Percentiles rank a stretch among this genome's conserved stretches.
Evolutionary conservation across 1,284 basidiomycete genomes (phyloP).

Genomic region (Sporisorium scitamineum): DNA sequence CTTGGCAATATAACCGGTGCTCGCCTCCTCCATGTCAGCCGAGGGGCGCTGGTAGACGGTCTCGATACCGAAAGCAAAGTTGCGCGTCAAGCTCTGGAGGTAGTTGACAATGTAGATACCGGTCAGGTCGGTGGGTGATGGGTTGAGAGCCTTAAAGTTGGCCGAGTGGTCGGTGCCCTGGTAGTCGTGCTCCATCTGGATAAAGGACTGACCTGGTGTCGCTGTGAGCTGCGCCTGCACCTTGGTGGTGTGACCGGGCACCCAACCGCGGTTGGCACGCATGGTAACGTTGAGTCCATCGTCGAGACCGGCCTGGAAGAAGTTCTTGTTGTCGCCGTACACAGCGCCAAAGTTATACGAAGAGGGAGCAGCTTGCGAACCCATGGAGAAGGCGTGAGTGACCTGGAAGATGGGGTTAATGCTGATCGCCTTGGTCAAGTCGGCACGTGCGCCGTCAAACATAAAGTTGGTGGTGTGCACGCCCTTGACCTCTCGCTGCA

Average conservation of each 20-base stretch:
- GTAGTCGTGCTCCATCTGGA: constrained; percentile 95
- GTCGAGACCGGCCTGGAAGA: constrained; percentile 93
- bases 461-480: constrained; percentile 93
- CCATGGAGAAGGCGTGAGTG: constrained; percentile 92
- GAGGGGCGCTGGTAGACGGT: constrained; percentile 82
- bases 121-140: constrained; percentile 84
- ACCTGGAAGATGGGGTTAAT: constrained; percentile 97
- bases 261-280: constrained; percentile 91
- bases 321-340: constrained; percentile 83
- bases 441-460: constrained; percentile 96
- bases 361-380: constrained; percentile 72
- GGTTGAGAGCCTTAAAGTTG: constrained; percentile 92
- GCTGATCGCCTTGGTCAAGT: constrained; percentile 93
- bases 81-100: constrained; percentile 93
- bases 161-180: constrained; percentile 87
- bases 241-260: constrained; percentile 83
- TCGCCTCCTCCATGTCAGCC: constrained; percentile 74
- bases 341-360: constrained; percentile 96
- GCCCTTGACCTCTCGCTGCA: constrained; percentile 71
- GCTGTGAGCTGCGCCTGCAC: constrained; percentile 84
- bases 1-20: constrained; percentile 89
- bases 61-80: constrained; percentile 90
- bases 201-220: constrained; percentile 56
- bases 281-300: constrained; percentile 90
- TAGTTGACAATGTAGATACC: constrained; percentile 95